Base-by-base conservation (phyloP, 140 eudicot species). In the Ambrosia hybrid region DNA sequence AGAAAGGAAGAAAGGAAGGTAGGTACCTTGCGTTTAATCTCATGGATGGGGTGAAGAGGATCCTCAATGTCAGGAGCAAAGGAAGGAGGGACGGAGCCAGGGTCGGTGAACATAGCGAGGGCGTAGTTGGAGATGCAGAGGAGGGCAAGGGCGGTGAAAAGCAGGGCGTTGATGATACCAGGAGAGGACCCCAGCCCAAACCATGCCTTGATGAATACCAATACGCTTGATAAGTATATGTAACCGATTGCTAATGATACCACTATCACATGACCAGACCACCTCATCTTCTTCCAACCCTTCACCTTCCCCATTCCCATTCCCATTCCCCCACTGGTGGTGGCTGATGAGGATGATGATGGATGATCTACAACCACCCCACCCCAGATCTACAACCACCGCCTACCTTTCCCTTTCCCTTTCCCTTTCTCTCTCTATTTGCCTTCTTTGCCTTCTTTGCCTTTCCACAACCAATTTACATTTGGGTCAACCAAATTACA, bases 1-100 rank as follows among this genome's bases (percentile, higher is more conserved):
- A n/a, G n/a, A n/a, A n/a, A n/a, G n/a, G n/a, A n/a, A n/a, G n/a
- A n/a, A n/a, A n/a, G n/a, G n/a, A n/a, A n/a, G n/a, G n/a, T n/a
- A n/a, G n/a, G n/a, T n/a, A n/a, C n/a, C n/a, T 93, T 93, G 49
- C 99, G 91, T 73, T 93, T 93, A 68, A 93, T 86, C 91, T 93
- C 99, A 12, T 90, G 99, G 59, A 93, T 80, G 6, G 91, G 89
- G 76, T 70, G 85, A 61, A 73, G 61, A 3, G 85, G 5, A 56
- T 88, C 99, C 75, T 94, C 97, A 53, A 94, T 63, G 73, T 94
- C 97, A 45, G 99, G 99, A 51, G 78, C 57, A 70, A 82, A 94
- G 1, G 85, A 59, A 3, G 77, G 51, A 0, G 99, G 97, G 65
- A 94, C 96, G 75, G 86, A 84, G 61, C 99, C 99, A 57, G 99